Conservation (phyloP, 192 early-diverging fungal genomes). For the Coemansia erecta region DNA sequence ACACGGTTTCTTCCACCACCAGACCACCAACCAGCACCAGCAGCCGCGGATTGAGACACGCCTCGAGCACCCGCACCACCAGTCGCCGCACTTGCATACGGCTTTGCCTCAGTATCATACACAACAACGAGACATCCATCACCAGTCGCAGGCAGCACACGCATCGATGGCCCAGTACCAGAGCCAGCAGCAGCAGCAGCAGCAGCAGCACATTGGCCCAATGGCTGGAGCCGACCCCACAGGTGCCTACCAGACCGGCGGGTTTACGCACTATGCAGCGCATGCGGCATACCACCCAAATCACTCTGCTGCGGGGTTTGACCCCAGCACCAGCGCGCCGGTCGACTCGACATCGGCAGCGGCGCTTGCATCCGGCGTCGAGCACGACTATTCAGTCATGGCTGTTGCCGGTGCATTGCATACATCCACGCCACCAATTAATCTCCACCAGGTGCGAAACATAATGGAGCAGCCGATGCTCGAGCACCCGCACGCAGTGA, state of each 20-base stretch:
- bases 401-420: conserved; percentile 18
- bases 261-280: conserved; percentile 21
- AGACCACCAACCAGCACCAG: conserved; percentile 19
- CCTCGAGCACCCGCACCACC: conserved; percentile 14
- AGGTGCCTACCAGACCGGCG: conserved; percentile 17
- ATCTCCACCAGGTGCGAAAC: conserved; percentile 12
- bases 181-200: conserved; percentile 18
- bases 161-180: conserved; percentile 30
- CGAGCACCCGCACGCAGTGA: background rate
- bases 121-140: conserved; percentile 9
- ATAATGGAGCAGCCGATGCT: conserved; percentile 17
- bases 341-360: conserved; percentile 18
- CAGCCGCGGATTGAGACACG: conserved; percentile 4
- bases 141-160: conserved; percentile 18
- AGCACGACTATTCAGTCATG: conserved; percentile 36
- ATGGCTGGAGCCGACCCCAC: conserved; percentile 5
- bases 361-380: conserved; percentile 1
- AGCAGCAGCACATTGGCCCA: conserved; percentile 12
- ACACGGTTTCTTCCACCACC: conserved; percentile 38
- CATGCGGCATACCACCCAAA: conserved; percentile 34
- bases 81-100: conserved; percentile 14
- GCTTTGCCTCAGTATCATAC: conserved; percentile 9
- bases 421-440: conserved; percentile 8
- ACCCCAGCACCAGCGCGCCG: background rate
- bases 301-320: conserved; percentile 12